Conservation (phyloP, 768 basidiomycete genomes). For the Collybia nuda region DNA sequence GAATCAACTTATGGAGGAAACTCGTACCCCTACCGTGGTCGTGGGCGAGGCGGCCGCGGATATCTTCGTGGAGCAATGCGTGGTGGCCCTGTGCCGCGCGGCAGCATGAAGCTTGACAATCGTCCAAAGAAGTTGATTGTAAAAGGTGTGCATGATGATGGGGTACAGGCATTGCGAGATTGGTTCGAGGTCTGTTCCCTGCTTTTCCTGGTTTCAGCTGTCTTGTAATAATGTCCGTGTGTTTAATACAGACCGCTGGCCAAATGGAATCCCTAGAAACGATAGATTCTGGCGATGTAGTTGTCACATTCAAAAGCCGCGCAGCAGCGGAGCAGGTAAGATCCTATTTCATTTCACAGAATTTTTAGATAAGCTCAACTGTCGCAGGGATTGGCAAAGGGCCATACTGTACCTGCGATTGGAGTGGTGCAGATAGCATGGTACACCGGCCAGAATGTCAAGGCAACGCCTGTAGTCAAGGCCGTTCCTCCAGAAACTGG, state of each 20-base stretch:
- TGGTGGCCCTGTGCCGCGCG: constrained; percentile 58
- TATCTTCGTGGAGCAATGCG: constrained; percentile 64
- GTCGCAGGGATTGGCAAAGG: constrained; percentile 70
- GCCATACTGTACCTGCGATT: constrained; percentile 60
- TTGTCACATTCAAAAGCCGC: constrained; percentile 73
- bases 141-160: constrained; percentile 57
- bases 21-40: constrained; percentile 72
- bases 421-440: constrained; percentile 69
- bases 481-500: constrained; percentile 15
- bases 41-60: constrained; percentile 58
- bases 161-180: constrained; percentile 62
- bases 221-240: constrained; percentile 4
- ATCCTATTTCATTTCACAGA: not conserved
- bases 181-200: constrained; percentile 75
- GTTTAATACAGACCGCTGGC: constrained; percentile 51
- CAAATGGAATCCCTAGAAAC: constrained; percentile 67
- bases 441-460: constrained; percentile 42
- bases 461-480: constrained; percentile 17
- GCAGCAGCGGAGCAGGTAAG: constrained; percentile 74
- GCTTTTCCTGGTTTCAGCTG: not conserved
- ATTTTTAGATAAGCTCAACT: not conserved
- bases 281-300: constrained; percentile 52
- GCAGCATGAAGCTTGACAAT: constrained; percentile 89
- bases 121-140: constrained; percentile 79
- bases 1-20: constrained; percentile 34